Conservation (phyloP, 192 early-diverging fungal species). For the Umbelopsis sp. region DNA sequence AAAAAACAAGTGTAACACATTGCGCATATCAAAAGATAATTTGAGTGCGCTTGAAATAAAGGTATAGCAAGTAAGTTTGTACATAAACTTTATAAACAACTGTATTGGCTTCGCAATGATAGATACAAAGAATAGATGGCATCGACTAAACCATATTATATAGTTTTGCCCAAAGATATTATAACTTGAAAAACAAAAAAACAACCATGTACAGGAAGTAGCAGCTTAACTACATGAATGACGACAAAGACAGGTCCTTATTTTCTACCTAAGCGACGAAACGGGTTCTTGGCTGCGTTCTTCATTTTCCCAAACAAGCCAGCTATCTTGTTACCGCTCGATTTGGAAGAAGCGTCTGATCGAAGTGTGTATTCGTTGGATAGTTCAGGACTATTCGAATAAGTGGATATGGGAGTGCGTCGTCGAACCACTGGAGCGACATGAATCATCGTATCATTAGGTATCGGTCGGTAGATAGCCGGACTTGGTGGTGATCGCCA, state of each 20-base stretch:
- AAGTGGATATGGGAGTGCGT: not conserved
- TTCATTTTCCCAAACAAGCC: slow-evolving; percentile 11
- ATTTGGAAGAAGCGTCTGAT: not conserved
- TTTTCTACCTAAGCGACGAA: slow-evolving; percentile 2
- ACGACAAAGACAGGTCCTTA: not conserved
- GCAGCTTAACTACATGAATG: not conserved
- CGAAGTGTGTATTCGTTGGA: not conserved
- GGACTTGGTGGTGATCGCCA: slow-evolving; percentile 19
- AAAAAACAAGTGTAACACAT: too few relatives aligned
- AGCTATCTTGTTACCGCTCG: not conserved
- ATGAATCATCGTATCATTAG: slow-evolving; percentile 13
- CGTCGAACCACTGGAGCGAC: slow-evolving; percentile 12
- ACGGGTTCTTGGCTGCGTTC: slow-evolving; percentile 3
- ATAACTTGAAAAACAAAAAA: not conserved
- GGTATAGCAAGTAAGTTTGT: not conserved
- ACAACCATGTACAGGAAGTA: not conserved
- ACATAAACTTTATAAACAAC: not conserved
- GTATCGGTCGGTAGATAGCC: not conserved
- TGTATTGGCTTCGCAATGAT: not conserved
- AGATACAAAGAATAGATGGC: slow-evolving; percentile 16
- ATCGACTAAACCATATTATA: not conserved
- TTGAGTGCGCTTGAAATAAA: too few relatives aligned
- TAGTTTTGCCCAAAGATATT: not conserved
- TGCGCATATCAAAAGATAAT: too few relatives aligned
- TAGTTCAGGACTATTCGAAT: not conserved